Evolutionary conservation across 768 basidiomycete genomes (phyloP), one percentile per base, ranked within the genome.

Genomic region (Boletus eberwhitei): DNA sequence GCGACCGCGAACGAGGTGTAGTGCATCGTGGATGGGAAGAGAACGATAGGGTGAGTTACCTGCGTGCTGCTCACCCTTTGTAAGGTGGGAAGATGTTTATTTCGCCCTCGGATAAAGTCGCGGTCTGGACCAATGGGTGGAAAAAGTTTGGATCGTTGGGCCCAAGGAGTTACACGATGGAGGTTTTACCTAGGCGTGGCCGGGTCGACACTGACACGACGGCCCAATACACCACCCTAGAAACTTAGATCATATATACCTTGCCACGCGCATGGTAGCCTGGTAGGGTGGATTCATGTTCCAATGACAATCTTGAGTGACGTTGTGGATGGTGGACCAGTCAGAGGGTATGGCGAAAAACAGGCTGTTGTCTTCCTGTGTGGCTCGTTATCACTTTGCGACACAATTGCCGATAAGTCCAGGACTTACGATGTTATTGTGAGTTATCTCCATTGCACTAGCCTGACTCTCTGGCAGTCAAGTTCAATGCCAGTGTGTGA

Each of bases 1-100:
- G 59, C 67, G 38, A 74, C 64, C 36, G 72, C 73, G 43, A 74
- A 74, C 8, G 73, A 74, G 24, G 61, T 65, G 61, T 68, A 71
- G 26, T 64, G 48, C 70, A 70, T 68, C 22, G 37, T 48, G 48
- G 38, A 31, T 45, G 54, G 43, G 39, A 48, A 19, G 44, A 5
- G 4, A 22, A 29, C n/a, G n/a, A 9, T 24, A 32, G 38, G 35
- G 26, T 32, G n/a, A n/a, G 17, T 5, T n/a, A 5, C 19, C 34
- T 38, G 29, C n/a, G 7, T 9, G 39, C 34, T 38, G 9, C 31
- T 16, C 17, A 19, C 21, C 9, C 38, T 53, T 60, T 53, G 48
- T 56, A 48, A 8, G 39, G 34, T 24, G 38, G 29, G 32, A 44
- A 41, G 19, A 29, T 19, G 29, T 39, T 47, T 55, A 59, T 55